Percentiles rank a stretch among this genome's conserved stretches.
Conservation (phyloP, 2,329 filamentous ascomycete genomes). For the Diaporthe sp. region DNA sequence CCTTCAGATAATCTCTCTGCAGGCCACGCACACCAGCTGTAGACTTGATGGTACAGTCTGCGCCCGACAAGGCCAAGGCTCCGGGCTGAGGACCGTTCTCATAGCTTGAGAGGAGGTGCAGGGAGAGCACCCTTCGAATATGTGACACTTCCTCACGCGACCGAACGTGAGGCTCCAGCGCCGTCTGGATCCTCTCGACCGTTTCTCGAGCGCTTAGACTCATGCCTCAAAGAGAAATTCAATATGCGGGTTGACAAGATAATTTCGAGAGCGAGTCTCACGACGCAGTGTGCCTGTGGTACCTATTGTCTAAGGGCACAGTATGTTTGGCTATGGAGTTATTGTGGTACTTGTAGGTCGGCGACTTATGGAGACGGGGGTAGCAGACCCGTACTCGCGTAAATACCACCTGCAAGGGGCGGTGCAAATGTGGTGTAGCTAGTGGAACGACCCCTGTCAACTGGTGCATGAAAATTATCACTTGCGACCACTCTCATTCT, state of each 20-base stretch:
- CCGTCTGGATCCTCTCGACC: conserved; percentile 56
- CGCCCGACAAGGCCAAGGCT: conserved; percentile 64
- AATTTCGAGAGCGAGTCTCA: neutral
- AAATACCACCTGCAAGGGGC: neutral
- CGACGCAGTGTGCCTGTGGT: neutral
- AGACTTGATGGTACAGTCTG: conserved; percentile 52
- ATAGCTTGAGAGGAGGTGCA: conserved; percentile 65
- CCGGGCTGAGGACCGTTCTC: conserved; percentile 58
- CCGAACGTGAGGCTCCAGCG: conserved; percentile 67
- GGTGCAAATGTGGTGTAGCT: conserved; percentile 1
- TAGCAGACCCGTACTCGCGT: neutral
- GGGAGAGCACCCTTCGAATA: conserved; percentile 68
- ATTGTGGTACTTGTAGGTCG: no score
- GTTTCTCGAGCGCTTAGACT: conserved; percentile 51
- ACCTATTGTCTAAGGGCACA: neutral
- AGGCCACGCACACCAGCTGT: conserved; percentile 60
- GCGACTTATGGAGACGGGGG: neutral
- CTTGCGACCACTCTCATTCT: conserved; percentile 26
- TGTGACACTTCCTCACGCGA: conserved; percentile 70
- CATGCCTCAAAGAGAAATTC: conserved; percentile 40
- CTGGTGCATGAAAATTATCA: conserved; percentile 31
- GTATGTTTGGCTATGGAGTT: neutral
- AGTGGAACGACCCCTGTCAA: conserved; percentile 4
- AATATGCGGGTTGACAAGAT: neutral
- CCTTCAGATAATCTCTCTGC: conserved; percentile 69